phyloP scores from a whole-genome alignment of 2,329 filamentous ascomycete genomes.

The Fusarium abutilonis region DNA sequence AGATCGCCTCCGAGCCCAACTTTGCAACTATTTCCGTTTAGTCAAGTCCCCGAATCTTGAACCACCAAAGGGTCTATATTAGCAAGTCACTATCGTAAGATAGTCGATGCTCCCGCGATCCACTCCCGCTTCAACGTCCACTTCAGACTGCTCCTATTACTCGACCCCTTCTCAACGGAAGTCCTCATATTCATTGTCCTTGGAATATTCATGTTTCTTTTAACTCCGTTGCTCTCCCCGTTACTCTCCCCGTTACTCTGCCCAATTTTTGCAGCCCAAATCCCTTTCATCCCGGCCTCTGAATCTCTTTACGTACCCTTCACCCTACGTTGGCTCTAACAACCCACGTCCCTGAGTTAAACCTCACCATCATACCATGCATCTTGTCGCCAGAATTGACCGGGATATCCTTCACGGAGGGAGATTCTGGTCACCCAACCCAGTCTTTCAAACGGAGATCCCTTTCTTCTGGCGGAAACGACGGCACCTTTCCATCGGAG shows the following conservation, averaged over 20 bases:
- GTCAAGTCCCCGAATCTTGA: slow-evolving; percentile 8
- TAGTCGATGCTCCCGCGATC: slow-evolving; percentile 33
- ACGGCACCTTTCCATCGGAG: slow-evolving; percentile 31
- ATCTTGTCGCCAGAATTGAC: slow-evolving; percentile 39
- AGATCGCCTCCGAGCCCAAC: not conserved
- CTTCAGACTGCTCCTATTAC: slow-evolving; percentile 16
- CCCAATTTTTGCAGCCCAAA: slow-evolving; percentile 9
- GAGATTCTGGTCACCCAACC: slow-evolving; percentile 25
- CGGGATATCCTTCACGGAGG: slow-evolving; percentile 38
- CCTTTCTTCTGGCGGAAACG: slow-evolving; percentile 25
- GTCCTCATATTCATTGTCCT: not conserved
- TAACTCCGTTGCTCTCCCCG: not conserved
- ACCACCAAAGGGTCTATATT: slow-evolving; percentile 14
- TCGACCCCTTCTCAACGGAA: not conserved
- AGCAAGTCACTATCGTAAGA: slow-evolving; percentile 36
- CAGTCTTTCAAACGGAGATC: slow-evolving; percentile 17
- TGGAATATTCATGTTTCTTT: not conserved
- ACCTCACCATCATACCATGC: slow-evolving; percentile 31
- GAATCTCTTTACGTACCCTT: not conserved
- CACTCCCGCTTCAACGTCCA: slow-evolving; percentile 20
- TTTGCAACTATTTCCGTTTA: not conserved
- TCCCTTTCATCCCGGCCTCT: slow-evolving; percentile 1
- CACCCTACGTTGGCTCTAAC: not conserved
- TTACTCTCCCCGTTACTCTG: not conserved
- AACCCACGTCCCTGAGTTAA: slow-evolving; percentile 14